Evolutionary conservation across 1,284 basidiomycete species (phyloP).

Genomic region (Psilocybe mexicana): DNA sequence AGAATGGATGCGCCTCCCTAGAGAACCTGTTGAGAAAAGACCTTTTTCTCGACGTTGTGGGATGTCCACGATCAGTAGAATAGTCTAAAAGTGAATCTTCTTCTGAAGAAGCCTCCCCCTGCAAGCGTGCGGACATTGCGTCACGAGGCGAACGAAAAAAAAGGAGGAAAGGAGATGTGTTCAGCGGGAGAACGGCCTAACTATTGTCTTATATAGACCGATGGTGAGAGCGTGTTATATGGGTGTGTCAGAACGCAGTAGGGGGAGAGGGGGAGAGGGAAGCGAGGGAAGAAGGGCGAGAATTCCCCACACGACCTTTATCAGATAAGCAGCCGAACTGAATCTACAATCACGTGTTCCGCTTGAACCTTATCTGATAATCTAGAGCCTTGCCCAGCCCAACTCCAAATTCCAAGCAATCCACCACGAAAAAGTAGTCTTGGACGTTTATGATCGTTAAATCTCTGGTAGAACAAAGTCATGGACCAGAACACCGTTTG

Average conservation of each 20-base stretch:
- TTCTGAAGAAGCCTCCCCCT: constrained; percentile 14
- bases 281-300: not conserved
- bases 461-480: too few relatives aligned
- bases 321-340: constrained; percentile 7
- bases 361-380: constrained; percentile 7
- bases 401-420: too few relatives aligned
- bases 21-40: constrained; percentile 11
- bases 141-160: constrained; percentile 9
- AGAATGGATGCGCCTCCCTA: constrained; percentile 26
- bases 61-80: constrained; percentile 3
- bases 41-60: constrained; percentile 1
- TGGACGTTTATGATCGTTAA: too few relatives aligned
- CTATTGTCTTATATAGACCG: not conserved
- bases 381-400: not conserved
- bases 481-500: too few relatives aligned
- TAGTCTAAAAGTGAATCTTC: constrained; percentile 18
- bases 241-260: not conserved
- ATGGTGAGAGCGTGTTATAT: not conserved
- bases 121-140: constrained; percentile 9
- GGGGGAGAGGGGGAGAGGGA: not conserved
- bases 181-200: not conserved
- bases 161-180: not conserved
- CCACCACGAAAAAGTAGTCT: too few relatives aligned
- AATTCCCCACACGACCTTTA: not conserved
- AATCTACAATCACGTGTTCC: constrained; percentile 3